Percentiles rank a stretch among this genome's conserved stretches.
phyloP scores from a whole-genome alignment of 768 basidiomycete genomes.

The Cystobasidium tubakii region DNA sequence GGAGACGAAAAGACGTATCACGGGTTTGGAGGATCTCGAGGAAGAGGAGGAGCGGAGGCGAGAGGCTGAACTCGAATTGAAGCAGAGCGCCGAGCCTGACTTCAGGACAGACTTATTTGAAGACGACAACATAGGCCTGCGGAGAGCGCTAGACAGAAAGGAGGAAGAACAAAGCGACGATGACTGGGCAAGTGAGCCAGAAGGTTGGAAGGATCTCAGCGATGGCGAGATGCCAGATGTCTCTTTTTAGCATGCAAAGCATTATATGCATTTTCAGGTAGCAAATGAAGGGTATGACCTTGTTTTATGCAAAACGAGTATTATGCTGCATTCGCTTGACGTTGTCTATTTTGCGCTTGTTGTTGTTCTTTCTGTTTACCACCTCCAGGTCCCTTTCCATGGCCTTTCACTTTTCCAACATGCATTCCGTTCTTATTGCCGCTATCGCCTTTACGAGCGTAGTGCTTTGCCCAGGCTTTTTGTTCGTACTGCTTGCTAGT shows the following conservation, averaged over 20 bases:
- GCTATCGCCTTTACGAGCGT: slow-evolving; percentile 17
- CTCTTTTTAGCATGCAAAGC: background rate
- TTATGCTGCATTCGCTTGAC: background rate
- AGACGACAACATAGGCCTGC: background rate
- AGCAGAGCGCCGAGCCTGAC: background rate
- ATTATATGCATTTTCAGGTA: background rate
- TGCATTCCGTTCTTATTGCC: slow-evolving; percentile 7
- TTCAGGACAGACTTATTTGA: background rate
- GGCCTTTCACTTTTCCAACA: slow-evolving; percentile 13
- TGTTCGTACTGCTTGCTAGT: slow-evolving; percentile 43
- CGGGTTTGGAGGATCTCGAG: slow-evolving; percentile 21
- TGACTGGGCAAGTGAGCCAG: slow-evolving; percentile 32
- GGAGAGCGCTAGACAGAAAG: too few species aligned
- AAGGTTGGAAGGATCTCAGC: slow-evolving; percentile 32
- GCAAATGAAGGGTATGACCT: background rate
- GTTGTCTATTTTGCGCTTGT: background rate
- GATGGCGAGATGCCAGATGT: slow-evolving; percentile 26
- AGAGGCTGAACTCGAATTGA: background rate
- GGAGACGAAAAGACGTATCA: background rate
- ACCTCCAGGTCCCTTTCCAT: background rate
- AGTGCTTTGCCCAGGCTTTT: slow-evolving; percentile 42
- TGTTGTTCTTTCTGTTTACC: background rate
- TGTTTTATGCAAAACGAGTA: background rate
- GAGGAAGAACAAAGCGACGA: slow-evolving; percentile 19
- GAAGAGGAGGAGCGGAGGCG: slow-evolving; percentile 15